A percentile compares a stretch with the other conserved stretches of the same genome.
Conservation (phyloP, 441 rosid genomes). For the Omphalea diandra region DNA sequence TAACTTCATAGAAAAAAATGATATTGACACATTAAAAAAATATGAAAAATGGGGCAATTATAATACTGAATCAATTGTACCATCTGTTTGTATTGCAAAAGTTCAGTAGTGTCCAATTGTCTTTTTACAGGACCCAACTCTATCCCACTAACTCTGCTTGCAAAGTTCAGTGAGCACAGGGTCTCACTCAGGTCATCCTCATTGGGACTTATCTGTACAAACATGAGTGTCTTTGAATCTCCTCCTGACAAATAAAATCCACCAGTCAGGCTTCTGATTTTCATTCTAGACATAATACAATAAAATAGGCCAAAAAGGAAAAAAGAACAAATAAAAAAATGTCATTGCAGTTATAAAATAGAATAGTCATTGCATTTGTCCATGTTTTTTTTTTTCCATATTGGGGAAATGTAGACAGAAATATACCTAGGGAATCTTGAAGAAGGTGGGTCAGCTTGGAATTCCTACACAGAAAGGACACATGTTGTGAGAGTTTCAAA, state of each 20-base stretch:
- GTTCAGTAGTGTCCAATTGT: slow-evolving; percentile 73
- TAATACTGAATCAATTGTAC: slow-evolving; percentile 34
- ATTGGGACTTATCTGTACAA: slow-evolving; percentile 91
- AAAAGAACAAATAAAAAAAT: not conserved
- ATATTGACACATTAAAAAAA: no score
- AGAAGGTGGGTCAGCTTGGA: slow-evolving; percentile 97
- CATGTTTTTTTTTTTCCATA: no score
- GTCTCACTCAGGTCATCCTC: slow-evolving; percentile 85
- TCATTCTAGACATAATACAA: not conserved
- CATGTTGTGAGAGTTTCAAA: slow-evolving; percentile 10
- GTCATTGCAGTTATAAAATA: not conserved
- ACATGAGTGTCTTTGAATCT: slow-evolving; percentile 95
- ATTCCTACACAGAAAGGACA: slow-evolving; percentile 52
- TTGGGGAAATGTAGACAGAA: not conserved
- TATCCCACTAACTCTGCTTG: slow-evolving; percentile 90
- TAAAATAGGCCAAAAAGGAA: not conserved
- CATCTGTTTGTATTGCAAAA: slow-evolving; percentile 79
- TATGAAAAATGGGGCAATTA: no score
- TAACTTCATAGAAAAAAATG: not conserved
- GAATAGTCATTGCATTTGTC: no score
- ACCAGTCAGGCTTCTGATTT: slow-evolving; percentile 15
- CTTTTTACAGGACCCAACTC: slow-evolving; percentile 91
- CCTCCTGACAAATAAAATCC: slow-evolving; percentile 51
- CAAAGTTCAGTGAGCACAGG: slow-evolving; percentile 89
- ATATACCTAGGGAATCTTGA: slow-evolving; percentile 88